Conservation (phyloP, 2,329 filamentous ascomycete genomes). For the Penicillium palitans region DNA sequence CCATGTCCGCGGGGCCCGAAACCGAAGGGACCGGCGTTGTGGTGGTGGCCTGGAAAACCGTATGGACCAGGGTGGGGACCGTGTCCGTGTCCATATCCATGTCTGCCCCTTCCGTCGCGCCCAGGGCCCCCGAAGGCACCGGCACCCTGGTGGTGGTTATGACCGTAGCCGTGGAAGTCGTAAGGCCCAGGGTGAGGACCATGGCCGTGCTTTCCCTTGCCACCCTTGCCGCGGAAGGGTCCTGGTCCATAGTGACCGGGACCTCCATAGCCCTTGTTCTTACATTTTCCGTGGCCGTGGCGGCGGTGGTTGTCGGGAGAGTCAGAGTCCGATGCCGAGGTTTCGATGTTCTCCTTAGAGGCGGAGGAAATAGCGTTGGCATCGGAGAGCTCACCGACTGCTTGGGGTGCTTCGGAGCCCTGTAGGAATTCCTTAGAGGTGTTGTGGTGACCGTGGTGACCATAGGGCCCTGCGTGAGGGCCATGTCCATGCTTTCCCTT, state of each 20-base stretch:
- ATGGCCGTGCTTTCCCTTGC: background rate
- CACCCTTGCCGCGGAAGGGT: background rate
- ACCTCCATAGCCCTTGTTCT: constrained; percentile 9
- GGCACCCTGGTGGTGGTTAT: background rate
- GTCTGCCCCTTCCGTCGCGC: background rate
- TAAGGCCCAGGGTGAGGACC: background rate
- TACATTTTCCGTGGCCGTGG: constrained; percentile 19
- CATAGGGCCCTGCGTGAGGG: background rate
- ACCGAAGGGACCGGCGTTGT: background rate
- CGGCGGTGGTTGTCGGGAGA: constrained; percentile 20
- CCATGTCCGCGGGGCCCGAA: constrained; percentile 7
- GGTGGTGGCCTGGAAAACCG: constrained; percentile 6
- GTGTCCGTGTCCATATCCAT: background rate
- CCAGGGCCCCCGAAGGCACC: background rate
- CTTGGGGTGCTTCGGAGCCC: background rate
- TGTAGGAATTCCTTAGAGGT: background rate
- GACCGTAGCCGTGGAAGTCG: background rate
- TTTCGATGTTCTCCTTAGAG: constrained; percentile 4
- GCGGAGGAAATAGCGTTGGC: background rate
- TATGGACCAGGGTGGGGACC: constrained; percentile 8
- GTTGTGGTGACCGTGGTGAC: background rate
- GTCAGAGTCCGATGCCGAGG: constrained; percentile 10
- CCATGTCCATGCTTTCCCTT: constrained; percentile 3
- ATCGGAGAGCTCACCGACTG: constrained; percentile 4
- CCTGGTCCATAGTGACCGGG: constrained; percentile 13